These are phyloP conservation scores for Pseudocercospora pini-densiflorae DNA, from an alignment of 2,329 filamentous ascomycete species.

Conservation along the genomic window DNA sequence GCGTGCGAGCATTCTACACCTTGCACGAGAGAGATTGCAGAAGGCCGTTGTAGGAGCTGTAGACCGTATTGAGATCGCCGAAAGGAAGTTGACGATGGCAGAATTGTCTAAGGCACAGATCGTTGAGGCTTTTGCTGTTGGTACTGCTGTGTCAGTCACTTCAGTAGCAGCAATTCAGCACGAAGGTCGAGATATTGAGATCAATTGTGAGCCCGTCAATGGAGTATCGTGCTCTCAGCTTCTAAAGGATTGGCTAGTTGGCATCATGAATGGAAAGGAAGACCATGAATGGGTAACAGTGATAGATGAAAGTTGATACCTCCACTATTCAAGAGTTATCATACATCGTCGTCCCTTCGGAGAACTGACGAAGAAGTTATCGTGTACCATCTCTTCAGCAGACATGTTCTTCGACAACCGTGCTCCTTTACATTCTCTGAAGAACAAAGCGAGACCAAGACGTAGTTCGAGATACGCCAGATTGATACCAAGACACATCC, in stretches of 20 bases:
- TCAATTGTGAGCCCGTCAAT: slow-evolving; percentile 44
- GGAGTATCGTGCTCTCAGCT: slow-evolving; percentile 44
- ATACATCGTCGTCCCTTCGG: slow-evolving; percentile 23
- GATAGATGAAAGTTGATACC: slow-evolving; percentile 39
- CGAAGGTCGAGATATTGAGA: slow-evolving; percentile 44
- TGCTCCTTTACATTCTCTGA: slow-evolving; percentile 29
- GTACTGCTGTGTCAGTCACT: slow-evolving; percentile 67
- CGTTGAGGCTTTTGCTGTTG: slow-evolving; percentile 80
- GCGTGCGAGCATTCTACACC: slow-evolving; percentile 74
- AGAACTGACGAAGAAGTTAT: slow-evolving; percentile 26
- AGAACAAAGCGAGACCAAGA: slow-evolving; percentile 29
- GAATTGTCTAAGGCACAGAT: slow-evolving; percentile 26
- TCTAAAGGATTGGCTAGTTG: slow-evolving; percentile 47
- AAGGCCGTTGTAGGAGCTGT: slow-evolving; percentile 26
- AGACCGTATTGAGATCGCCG: slow-evolving; percentile 27
- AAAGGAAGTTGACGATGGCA: slow-evolving; percentile 29
- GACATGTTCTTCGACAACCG: slow-evolving; percentile 23
- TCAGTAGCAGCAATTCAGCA: slow-evolving; percentile 47
- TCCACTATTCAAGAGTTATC: slow-evolving; percentile 11
- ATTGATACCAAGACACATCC: slow-evolving; percentile 28
- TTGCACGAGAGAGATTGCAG: slow-evolving; percentile 66
- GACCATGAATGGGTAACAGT: slow-evolving; percentile 49
- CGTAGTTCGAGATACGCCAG: slow-evolving; percentile 30
- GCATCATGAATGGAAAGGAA: slow-evolving; percentile 52
- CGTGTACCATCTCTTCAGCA: slow-evolving; percentile 25